phyloP scores from a whole-genome alignment of 352 stramenopile genomes.

The Pythium dissotocum region DNA sequence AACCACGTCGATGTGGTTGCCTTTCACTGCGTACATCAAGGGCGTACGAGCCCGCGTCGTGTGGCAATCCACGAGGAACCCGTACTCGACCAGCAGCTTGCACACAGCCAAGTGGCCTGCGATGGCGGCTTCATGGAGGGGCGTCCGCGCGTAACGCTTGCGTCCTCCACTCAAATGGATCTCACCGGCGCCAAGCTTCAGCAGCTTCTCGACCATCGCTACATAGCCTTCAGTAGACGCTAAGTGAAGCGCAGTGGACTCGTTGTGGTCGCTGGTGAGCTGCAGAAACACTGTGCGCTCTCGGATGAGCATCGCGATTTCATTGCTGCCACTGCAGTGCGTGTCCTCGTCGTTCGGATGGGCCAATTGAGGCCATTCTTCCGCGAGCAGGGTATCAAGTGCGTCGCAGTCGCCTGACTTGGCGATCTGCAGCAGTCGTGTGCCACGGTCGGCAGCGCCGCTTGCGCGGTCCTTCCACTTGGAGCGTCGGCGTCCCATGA shows the following conservation, averaged over 20 bases:
- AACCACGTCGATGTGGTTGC: conserved; percentile 51
- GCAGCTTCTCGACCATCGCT: conserved; percentile 46
- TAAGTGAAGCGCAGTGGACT: conserved; percentile 64
- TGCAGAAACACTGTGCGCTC: conserved; percentile 50
- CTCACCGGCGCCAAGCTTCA: conserved; percentile 55
- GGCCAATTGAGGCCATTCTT: conserved; percentile 11
- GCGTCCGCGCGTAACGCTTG: conserved; percentile 67
- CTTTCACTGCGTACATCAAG: conserved; percentile 77
- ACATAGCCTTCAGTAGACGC: conserved; percentile 54
- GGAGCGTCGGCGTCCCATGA: conserved; percentile 64
- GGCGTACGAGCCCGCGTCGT: conserved; percentile 73
- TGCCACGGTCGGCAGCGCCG: conserved; percentile 31
- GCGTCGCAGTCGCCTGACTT: conserved; percentile 43
- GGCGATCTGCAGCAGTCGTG: conserved; percentile 48
- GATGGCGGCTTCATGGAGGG: conserved; percentile 74
- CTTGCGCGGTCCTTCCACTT: conserved; percentile 64
- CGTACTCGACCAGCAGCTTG: conserved; percentile 51
- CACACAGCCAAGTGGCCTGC: conserved; percentile 57
- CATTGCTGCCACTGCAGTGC: not conserved
- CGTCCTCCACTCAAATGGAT: conserved; percentile 59
- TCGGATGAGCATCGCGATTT: conserved; percentile 3
- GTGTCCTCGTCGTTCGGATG: not conserved
- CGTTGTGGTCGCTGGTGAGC: conserved; percentile 67
- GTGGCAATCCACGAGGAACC: conserved; percentile 72
- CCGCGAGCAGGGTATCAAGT: conserved; percentile 36